These are phyloP conservation scores for Tubosaeta sp. DNA, from an alignment of 768 basidiomycete genomes.

Conservation along the genomic window DNA sequence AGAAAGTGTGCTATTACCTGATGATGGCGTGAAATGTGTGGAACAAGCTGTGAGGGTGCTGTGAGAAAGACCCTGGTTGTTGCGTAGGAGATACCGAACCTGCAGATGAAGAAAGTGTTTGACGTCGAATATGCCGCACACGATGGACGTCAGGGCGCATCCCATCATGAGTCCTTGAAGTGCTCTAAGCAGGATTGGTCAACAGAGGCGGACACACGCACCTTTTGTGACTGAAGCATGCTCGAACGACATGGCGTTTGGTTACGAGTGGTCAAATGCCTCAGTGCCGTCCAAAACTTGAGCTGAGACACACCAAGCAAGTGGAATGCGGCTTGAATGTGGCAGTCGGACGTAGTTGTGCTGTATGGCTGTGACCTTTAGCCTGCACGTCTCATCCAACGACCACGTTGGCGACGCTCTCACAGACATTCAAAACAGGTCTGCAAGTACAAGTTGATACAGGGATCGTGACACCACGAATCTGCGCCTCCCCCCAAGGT, in stretches of 20 bases:
- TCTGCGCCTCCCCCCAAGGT: neutral
- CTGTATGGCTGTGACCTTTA: conserved; percentile 12
- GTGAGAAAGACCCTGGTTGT: conserved; percentile 3
- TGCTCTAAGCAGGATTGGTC: conserved; percentile 2
- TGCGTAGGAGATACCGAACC: conserved; percentile 35
- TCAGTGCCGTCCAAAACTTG: neutral
- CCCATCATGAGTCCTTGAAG: conserved; percentile 70
- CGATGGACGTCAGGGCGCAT: conserved; percentile 66
- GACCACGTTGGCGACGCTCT: neutral
- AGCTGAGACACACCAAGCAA: conserved; percentile 1
- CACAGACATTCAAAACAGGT: neutral
- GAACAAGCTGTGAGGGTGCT: conserved; percentile 55
- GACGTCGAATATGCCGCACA: conserved; percentile 74
- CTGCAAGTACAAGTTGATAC: neutral
- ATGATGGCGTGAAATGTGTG: conserved; percentile 85
- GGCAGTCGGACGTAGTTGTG: neutral
- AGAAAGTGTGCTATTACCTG: conserved; percentile 49
- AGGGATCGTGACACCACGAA: neutral
- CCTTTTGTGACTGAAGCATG: conserved; percentile 84
- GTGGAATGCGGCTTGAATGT: neutral
- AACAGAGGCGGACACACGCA: conserved; percentile 22
- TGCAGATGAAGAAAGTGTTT: conserved; percentile 89
- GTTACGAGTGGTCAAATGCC: neutral
- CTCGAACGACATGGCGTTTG: conserved; percentile 64
- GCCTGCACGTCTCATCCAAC: too few species aligned